Conservation (phyloP, 495 filamentous ascomycete genomes). For the Penicillium tannophilum region DNA sequence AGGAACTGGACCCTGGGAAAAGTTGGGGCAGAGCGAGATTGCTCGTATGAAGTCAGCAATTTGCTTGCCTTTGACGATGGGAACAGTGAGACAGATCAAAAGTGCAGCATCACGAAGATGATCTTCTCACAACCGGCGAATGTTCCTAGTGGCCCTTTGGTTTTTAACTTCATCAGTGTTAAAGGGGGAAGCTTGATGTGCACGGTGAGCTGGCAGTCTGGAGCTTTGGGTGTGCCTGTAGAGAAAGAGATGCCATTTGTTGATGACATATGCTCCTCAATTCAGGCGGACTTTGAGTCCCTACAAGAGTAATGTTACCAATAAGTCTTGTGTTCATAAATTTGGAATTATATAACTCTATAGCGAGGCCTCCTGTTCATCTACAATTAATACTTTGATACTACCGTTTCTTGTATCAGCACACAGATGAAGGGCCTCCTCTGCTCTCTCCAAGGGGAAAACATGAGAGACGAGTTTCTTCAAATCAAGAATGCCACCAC, state of each 20-base stretch:
- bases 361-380: slow-evolving; percentile 45
- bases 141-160: slow-evolving; percentile 23
- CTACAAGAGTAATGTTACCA: slow-evolving; percentile 1
- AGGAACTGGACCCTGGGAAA: slow-evolving; percentile 25
- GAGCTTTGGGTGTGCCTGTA: slow-evolving; percentile 22
- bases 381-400: slow-evolving; percentile 63
- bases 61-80: slow-evolving; percentile 26
- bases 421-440: slow-evolving; percentile 55
- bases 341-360: slow-evolving; percentile 12
- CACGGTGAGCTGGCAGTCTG: slow-evolving; percentile 28
- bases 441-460: slow-evolving; percentile 57
- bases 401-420: slow-evolving; percentile 50
- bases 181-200: slow-evolving; percentile 24
- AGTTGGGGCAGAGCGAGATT: slow-evolving; percentile 25
- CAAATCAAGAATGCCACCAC: slow-evolving; percentile 56
- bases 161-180: slow-evolving; percentile 31
- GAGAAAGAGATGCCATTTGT: slow-evolving; percentile 20
- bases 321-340: slow-evolving; percentile 1
- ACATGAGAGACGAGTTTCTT: slow-evolving; percentile 71
- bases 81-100: slow-evolving; percentile 3
- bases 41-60: slow-evolving; percentile 33
- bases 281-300: slow-evolving; percentile 20
- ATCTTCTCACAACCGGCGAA: slow-evolving; percentile 32
- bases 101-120: slow-evolving; percentile 30
- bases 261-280: slow-evolving; percentile 21